A percentile compares a stretch with the other conserved stretches of the same genome.
phyloP scores from a whole-genome alignment of 116 monocot species.

The Cymodocea nodosa region DNA sequence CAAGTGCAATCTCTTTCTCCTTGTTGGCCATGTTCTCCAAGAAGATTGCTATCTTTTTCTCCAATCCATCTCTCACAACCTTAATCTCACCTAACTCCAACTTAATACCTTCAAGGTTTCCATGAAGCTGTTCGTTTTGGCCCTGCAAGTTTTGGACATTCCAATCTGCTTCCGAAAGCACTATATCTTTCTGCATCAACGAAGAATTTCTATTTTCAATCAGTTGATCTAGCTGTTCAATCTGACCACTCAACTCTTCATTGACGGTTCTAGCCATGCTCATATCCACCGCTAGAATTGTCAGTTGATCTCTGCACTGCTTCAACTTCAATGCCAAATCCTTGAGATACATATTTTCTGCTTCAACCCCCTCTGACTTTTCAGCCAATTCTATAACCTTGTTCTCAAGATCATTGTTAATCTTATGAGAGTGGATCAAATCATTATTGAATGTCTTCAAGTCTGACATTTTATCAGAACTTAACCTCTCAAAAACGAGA shows the following conservation, averaged over 20 bases:
- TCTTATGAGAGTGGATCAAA: conserved; percentile 16
- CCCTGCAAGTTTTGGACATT: conserved; percentile 18
- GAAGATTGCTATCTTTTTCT: conserved; percentile 25
- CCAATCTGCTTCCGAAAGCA: conserved; percentile 26
- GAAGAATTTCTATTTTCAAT: conserved; percentile 15
- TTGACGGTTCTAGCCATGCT: conserved; percentile 5
- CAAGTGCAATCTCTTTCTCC: conserved; percentile 22
- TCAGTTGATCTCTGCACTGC: conserved; percentile 18
- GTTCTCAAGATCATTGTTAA: conserved; percentile 17
- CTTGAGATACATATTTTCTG: conserved; percentile 46
- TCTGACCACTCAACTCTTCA: conserved; percentile 9
- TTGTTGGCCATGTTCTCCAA: conserved; percentile 15
- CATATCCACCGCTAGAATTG: conserved; percentile 31
- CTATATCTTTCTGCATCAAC: conserved; percentile 33
- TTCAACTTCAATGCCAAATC: conserved; percentile 23
- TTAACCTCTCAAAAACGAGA: conserved; percentile 26
- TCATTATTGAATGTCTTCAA: conserved; percentile 24
- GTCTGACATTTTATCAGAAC: conserved; percentile 27
- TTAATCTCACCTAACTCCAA: conserved; percentile 29
- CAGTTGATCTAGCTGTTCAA: conserved; percentile 2
- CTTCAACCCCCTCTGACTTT: conserved; percentile 18
- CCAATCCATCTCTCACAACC: conserved; percentile 26
- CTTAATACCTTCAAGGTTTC: conserved; percentile 22
- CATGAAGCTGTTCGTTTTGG: conserved; percentile 12
- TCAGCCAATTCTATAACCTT: conserved; percentile 21